These are phyloP conservation scores for Leishmania lainsoni DNA, from an alignment of 208 protist genomes.

Conservation along the genomic window DNA sequence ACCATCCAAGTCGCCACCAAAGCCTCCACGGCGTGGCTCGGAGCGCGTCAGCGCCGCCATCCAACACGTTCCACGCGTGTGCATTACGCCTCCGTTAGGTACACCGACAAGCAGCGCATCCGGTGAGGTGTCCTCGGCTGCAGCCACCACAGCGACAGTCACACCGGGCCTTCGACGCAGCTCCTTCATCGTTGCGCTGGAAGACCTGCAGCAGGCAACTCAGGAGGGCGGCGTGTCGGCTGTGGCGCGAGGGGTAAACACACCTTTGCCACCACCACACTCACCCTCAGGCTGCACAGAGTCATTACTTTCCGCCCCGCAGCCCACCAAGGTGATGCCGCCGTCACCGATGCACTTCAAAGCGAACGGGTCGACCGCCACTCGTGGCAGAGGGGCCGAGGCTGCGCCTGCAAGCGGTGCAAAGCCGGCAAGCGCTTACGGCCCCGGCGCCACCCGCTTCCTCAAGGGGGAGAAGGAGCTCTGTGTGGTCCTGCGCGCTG, in stretches of 20 bases:
- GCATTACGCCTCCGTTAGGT: background rate
- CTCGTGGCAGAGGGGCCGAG: background rate
- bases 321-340: constrained; percentile 1
- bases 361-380: background rate
- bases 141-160: background rate
- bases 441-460: constrained; percentile 29
- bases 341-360: background rate
- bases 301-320: background rate
- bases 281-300: background rate
- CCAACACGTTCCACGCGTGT: background rate
- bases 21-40: constrained; percentile 9
- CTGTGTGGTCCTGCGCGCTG: constrained; percentile 73
- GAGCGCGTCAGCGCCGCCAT: constrained; percentile 1
- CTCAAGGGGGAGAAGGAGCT: constrained; percentile 44
- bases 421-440: constrained; percentile 24
- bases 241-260: background rate
- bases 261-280: background rate
- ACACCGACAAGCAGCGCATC: background rate
- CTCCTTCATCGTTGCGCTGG: constrained; percentile 29
- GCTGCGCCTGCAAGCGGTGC: background rate
- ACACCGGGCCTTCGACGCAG: constrained; percentile 24
- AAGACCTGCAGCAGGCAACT: constrained; percentile 11
- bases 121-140: background rate
- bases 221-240: background rate
- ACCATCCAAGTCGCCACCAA: background rate